A percentile compares a stretch with the other conserved stretches of the same genome.
phyloP scores from a whole-genome alignment of 2,329 filamentous ascomycete species.

The Apiospora arundinis region DNA sequence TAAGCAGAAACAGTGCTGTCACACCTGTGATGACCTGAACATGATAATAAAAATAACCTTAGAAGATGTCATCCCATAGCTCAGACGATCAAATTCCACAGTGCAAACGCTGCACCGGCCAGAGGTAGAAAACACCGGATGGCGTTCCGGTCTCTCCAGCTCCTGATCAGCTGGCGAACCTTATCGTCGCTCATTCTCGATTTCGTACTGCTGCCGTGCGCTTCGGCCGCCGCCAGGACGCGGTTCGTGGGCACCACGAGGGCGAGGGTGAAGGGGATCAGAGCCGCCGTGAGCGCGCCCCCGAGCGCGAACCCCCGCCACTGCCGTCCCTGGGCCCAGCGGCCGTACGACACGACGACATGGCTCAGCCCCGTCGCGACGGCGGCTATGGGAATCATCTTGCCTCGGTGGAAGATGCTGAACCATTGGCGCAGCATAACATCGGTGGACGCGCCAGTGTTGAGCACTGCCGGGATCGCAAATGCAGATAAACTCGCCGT shows the following conservation, averaged over 20 bases:
- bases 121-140: constrained; percentile 35
- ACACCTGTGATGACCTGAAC: background rate
- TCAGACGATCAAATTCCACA: constrained; percentile 36
- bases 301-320: constrained; percentile 35
- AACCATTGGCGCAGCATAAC: constrained; percentile 34
- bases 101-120: constrained; percentile 37
- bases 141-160: constrained; percentile 38
- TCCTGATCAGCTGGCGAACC: constrained; percentile 33
- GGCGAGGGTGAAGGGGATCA: constrained; percentile 32
- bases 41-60: too few species aligned
- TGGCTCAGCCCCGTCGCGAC: constrained; percentile 31
- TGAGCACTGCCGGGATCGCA: constrained; percentile 30
- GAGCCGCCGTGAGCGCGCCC: constrained; percentile 28
- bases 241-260: constrained; percentile 31
- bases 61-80: constrained; percentile 6
- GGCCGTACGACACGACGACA: constrained; percentile 29
- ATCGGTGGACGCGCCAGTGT: constrained; percentile 28
- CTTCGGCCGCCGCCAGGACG: constrained; percentile 26
- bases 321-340: constrained; percentile 28
- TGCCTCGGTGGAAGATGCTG: constrained; percentile 30
- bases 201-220: constrained; percentile 23
- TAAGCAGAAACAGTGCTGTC: background rate
- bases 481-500: constrained; percentile 29
- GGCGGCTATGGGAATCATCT: constrained; percentile 27
- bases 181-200: constrained; percentile 32